Conservation (phyloP, 1,139 yeast species). For the Martiniozyma asiatica region DNA sequence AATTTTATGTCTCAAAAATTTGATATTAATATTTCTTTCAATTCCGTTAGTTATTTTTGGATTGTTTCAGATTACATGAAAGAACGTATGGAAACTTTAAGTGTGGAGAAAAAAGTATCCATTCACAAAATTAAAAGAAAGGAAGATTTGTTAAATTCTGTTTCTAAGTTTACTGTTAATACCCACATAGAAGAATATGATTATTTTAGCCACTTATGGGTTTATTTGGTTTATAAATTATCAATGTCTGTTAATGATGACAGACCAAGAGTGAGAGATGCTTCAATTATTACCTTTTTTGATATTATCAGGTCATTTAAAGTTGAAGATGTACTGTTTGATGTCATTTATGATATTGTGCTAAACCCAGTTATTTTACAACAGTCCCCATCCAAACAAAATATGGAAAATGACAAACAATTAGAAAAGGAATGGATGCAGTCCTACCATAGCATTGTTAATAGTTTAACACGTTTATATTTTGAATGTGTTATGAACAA, state of each 20-base stretch:
- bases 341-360: slow-evolving; percentile 39
- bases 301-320: slow-evolving; percentile 78
- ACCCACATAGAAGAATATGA: slow-evolving; percentile 11
- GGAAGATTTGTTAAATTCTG: slow-evolving; percentile 17
- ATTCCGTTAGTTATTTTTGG: slow-evolving; percentile 90
- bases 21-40: slow-evolving; percentile 79
- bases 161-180: slow-evolving; percentile 12
- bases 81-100: slow-evolving; percentile 13
- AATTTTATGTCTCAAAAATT: slow-evolving; percentile 58
- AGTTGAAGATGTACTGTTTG: slow-evolving; percentile 43
- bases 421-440: slow-evolving; percentile 36
- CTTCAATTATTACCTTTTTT: slow-evolving; percentile 79
- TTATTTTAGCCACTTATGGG: slow-evolving; percentile 35
- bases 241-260: slow-evolving; percentile 51
- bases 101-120: not conserved
- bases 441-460: slow-evolving; percentile 43
- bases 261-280: slow-evolving; percentile 76
- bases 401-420: slow-evolving; percentile 8
- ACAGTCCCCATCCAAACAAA: slow-evolving; percentile 8
- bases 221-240: slow-evolving; percentile 49
- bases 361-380: slow-evolving; percentile 28
- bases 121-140: slow-evolving; percentile 13
- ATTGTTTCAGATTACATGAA: slow-evolving; percentile 65
- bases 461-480: slow-evolving; percentile 46
- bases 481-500: slow-evolving; percentile 25